Base-by-base conservation (phyloP, 2,329 filamentous ascomycete genomes). In the Elsinoe ampelina region DNA sequence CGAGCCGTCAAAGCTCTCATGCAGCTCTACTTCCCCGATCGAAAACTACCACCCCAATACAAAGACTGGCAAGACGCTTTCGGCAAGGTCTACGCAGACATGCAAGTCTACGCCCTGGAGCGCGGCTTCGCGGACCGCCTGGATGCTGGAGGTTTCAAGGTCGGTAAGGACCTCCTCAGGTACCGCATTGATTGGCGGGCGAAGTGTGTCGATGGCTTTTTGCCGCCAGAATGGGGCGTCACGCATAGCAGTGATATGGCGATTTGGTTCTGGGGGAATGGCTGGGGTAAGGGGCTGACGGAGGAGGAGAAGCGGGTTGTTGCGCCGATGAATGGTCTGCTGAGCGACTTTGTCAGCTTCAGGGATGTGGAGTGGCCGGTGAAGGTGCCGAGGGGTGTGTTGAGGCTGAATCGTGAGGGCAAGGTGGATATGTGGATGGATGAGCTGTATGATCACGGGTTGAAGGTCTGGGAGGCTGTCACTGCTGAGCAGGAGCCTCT, bases 251-350 rank as follows among this genome's bases (percentile, higher is more conserved):
- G 76, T 0, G 79, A 82, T 59, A 71, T 76, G 63, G 67, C 71
- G 5, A 73, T 81, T 30, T 82, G 80, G 80, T 78, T 80, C 57
- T 81, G 74, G 73, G 80, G 79, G 0, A 73, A 76, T 60, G 75
- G 74, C 1, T 58, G 62, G 32, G 67, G 66, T 3, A 58, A 62
- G 0, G 67, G 67, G 1, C 57, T 81, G 54, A 70, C 65, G 5
- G 63, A 64, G 0, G 61, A 64, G 7, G 79, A 82, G 65, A 77
- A 78, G 63, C 50, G 51, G 5, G 58, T 75, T 15, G 65, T 77
- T 0, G 64, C 61, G 32, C 66, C 66, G 1, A 72, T 75, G 57
- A 71, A 74, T 50, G 63, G 67, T 19, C 65, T 67, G 1, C 68
- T 76, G 26, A 68, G 68, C 0, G 62, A 58, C 5, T 77, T 77